These are phyloP conservation scores for Cicer judaicum DNA, from an alignment of 306 rosid species.

Conservation along the genomic window DNA sequence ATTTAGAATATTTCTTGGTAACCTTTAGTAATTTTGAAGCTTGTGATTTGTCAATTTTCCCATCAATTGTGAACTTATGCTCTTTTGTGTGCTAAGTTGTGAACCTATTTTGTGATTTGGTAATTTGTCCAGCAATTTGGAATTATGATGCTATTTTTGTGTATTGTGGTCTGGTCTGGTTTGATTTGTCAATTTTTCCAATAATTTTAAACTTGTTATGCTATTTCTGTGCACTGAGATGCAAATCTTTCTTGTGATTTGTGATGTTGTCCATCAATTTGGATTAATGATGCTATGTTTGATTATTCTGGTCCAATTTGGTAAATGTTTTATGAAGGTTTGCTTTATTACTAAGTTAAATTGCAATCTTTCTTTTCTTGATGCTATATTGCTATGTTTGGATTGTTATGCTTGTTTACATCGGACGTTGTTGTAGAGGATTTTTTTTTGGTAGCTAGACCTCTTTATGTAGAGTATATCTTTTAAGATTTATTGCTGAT, in stretches of 20 bases:
- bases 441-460: constrained; percentile 16
- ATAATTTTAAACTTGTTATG: not conserved
- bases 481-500: constrained; percentile 38
- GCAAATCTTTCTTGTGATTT: not conserved
- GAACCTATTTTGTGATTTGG: not conserved
- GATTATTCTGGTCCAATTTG: not conserved
- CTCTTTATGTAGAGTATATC: constrained; percentile 23
- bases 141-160: not conserved
- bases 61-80: not conserved
- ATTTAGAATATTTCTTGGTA: not conserved
- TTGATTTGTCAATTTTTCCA: not conserved
- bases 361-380: not conserved
- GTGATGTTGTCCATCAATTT: not conserved
- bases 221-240: not conserved
- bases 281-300: not conserved
- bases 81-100: not conserved
- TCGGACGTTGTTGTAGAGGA: constrained; percentile 15
- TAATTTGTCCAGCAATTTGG: not conserved
- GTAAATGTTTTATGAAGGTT: not conserved
- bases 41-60: not conserved
- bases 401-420: not conserved
- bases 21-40: not conserved
- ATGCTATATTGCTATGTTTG: too few relatives aligned
- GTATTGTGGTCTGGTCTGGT: not conserved
- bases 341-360: not conserved